Evolutionary conservation across 345 rosid genomes (phyloP).

Genomic region (Hevea brasiliensis): DNA sequence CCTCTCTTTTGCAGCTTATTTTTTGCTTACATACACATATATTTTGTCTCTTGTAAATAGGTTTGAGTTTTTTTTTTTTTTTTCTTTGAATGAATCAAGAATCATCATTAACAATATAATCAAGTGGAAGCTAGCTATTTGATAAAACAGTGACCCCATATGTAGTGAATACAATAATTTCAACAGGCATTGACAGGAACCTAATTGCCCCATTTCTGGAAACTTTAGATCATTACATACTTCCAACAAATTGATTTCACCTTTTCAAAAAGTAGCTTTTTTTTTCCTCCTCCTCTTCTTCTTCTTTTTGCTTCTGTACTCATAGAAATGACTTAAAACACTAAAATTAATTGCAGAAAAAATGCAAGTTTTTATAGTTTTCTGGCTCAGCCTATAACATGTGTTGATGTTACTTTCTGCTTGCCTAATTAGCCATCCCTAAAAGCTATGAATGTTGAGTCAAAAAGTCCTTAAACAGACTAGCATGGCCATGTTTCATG

Average conservation of each 20-base stretch:
- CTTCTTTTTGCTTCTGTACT: background rate
- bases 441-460: constrained; percentile 7
- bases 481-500: constrained; percentile 5
- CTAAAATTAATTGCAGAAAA: background rate
- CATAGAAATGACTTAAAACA: constrained; percentile 10
- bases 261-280: constrained; percentile 13
- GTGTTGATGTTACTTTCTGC: constrained; percentile 17
- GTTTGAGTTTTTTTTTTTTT: background rate
- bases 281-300: background rate
- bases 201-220: constrained; percentile 13
- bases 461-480: background rate
- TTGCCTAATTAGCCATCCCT: constrained; percentile 14
- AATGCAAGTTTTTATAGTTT: background rate
- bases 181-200: constrained; percentile 13
- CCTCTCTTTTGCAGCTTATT: background rate
- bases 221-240: constrained; percentile 22
- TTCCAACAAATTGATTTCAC: constrained; percentile 32
- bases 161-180: constrained; percentile 24
- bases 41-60: constrained; percentile 1
- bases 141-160: constrained; percentile 30
- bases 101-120: constrained; percentile 17
- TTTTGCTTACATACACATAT: background rate
- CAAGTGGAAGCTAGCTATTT: constrained; percentile 28
- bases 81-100: constrained; percentile 10
- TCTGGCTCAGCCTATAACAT: background rate